Conservation (phyloP, 2,329 filamentous ascomycete species). For the Verticillium nubilum region DNA sequence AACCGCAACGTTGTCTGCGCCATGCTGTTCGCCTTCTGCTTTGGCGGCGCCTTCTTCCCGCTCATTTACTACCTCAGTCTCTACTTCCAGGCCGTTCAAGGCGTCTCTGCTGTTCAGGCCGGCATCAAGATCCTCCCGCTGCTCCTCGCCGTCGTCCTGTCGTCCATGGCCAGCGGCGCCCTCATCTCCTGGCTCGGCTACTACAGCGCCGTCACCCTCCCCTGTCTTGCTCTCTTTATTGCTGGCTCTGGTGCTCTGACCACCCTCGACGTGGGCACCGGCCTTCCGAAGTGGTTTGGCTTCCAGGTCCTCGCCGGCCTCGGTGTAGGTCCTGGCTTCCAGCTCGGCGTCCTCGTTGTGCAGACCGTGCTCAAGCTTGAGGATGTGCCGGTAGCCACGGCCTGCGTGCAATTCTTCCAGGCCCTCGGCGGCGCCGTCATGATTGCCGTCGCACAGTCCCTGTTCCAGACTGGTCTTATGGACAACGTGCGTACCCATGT, state of each 20-base stretch:
- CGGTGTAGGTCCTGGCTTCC: constrained; percentile 44
- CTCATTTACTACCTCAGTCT: constrained; percentile 49
- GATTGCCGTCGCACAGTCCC: constrained; percentile 59
- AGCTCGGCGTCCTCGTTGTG: constrained; percentile 41
- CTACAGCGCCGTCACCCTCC: constrained; percentile 34
- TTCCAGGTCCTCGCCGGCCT: constrained; percentile 52
- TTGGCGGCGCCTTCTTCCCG: constrained; percentile 46
- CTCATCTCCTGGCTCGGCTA: constrained; percentile 38
- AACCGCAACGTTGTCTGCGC: constrained; percentile 34
- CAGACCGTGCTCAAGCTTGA: constrained; percentile 45
- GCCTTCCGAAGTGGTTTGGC: constrained; percentile 47
- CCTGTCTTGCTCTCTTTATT: constrained; percentile 32
- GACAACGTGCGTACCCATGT: constrained; percentile 39
- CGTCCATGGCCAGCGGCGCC: constrained; percentile 36
- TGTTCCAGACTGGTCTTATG: constrained; percentile 61
- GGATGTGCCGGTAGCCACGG: constrained; percentile 45
- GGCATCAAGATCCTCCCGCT: constrained; percentile 51
- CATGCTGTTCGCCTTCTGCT: constrained; percentile 38
- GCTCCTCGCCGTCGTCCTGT: constrained; percentile 43
- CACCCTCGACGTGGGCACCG: constrained; percentile 42
- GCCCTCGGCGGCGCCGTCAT: constrained; percentile 60
- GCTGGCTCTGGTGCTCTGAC: constrained; percentile 50
- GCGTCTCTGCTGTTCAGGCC: constrained; percentile 44
- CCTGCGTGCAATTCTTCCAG: constrained; percentile 56
- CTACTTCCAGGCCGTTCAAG: constrained; percentile 50